Evolutionary conservation across 805 yeast species (phyloP).

Genomic region (Millerozyma miso): DNA sequence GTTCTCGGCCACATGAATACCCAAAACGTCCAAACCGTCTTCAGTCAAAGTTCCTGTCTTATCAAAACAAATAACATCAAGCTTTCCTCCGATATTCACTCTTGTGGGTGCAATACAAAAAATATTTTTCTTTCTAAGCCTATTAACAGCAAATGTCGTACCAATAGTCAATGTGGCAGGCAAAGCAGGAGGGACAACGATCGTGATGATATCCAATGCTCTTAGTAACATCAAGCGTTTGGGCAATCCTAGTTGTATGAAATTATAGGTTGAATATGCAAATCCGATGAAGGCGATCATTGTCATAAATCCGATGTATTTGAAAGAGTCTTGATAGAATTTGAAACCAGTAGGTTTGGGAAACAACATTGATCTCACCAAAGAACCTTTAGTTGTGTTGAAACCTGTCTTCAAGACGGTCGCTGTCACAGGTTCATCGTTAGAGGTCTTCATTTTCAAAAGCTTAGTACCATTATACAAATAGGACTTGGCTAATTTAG

Average conservation of each 20-base stretch:
- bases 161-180: conserved; percentile 98
- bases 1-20: conserved; percentile 42
- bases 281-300: conserved; percentile 82
- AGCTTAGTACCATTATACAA: conserved; percentile 87
- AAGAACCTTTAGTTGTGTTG: conserved; percentile 91
- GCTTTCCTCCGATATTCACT: conserved; percentile 92
- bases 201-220: conserved; percentile 90
- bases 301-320: conserved; percentile 93
- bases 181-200: conserved; percentile 97
- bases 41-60: conserved; percentile 97
- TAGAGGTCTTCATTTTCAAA: conserved; percentile 72
- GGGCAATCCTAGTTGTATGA: conserved; percentile 70
- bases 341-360: conserved; percentile 94
- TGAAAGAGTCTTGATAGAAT: conserved; percentile 90
- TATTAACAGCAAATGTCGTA: conserved; percentile 81
- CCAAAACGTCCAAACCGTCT: conserved; percentile 87
- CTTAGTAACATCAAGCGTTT: conserved; percentile 70
- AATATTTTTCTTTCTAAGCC: conserved; percentile 61
- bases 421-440: conserved; percentile 77
- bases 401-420: conserved; percentile 88
- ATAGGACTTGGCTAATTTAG: conserved; percentile 67
- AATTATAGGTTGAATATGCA: conserved; percentile 74
- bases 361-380: conserved; percentile 91
- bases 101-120: conserved; percentile 93
- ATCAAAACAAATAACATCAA: conserved; percentile 89